Evolutionary conservation across 1,284 basidiomycete species (phyloP), one percentile per base, ranked within the genome.

Genomic region (Trichosporon faecale): DNA sequence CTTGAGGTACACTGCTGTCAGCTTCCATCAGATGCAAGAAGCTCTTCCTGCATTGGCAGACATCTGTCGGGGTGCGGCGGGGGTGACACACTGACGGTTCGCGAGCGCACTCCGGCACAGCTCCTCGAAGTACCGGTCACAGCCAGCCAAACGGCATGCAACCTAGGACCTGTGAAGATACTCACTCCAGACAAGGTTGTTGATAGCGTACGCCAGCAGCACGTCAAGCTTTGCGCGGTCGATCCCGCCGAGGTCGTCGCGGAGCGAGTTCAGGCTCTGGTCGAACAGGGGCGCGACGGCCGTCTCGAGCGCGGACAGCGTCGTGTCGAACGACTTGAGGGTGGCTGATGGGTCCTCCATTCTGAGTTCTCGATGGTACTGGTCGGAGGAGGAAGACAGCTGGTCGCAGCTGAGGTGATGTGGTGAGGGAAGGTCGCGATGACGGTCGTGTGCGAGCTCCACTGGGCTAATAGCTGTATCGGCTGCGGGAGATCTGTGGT

Each of bases 101-200:
- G n/a, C n/a, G n/a, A n/a, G n/a, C n/a, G n/a, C n/a, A n/a, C n/a
- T n/a, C n/a, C n/a, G n/a, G n/a, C n/a, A n/a, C n/a, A n/a, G n/a
- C n/a, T n/a, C n/a, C n/a, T n/a, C n/a, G n/a, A n/a, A n/a, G n/a
- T n/a, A n/a, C n/a, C n/a, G n/a, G n/a, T n/a, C n/a, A n/a, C n/a
- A n/a, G n/a, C n/a, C n/a, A n/a, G 52, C 21, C 33, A 6, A 14
- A 63, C 29, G 16, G 12, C 23, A 57, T 2, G 23, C 52, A 25
- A 23, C 3, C 6, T 12, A 33, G 9, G 12, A 33, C n/a, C n/a
- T n/a, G n/a, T n/a, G n/a, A 14, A 27, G 29, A 12, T 37, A 77
- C 81, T 75, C 70, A 82, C 81, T 72, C 81, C 81, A 82, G 55
- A 82, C 75, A 29, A 82, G 70, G 72, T 82, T 79, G 70, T 81